Conservation (phyloP, 73 alveolate species). For the Diophrys appendiculata region DNA sequence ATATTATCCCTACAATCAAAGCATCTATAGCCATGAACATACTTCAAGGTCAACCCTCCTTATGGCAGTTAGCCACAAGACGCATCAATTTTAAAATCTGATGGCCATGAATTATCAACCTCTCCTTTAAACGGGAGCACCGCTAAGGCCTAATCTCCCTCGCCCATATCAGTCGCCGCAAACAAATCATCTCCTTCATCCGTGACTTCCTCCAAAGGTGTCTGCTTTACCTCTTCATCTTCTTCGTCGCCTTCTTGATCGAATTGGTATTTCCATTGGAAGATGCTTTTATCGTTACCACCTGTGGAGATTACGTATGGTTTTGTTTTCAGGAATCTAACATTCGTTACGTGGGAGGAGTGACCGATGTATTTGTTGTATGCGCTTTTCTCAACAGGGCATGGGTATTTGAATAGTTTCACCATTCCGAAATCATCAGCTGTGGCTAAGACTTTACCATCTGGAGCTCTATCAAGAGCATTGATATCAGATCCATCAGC, state of each 20-base stretch:
- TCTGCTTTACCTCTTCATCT: conserved; percentile 29
- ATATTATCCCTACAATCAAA: conserved; percentile 95
- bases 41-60: conserved; percentile 83
- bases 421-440: conserved; percentile 97
- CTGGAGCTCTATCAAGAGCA: conserved; percentile 88
- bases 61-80: conserved; percentile 83
- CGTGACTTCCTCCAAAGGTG: conserved; percentile 32
- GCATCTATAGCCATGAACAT: conserved; percentile 95
- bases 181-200: conserved; percentile 70
- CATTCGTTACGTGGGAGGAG: conserved; percentile 96
- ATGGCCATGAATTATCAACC: conserved; percentile 81
- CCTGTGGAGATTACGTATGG: conserved; percentile 92
- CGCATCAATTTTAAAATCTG: conserved; percentile 76
- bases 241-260: conserved; percentile 73
- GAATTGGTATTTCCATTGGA: conserved; percentile 92
- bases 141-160: conserved; percentile 79
- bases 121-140: conserved; percentile 91
- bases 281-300: conserved; percentile 94
- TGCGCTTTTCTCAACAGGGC: conserved; percentile 77
- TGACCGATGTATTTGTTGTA: conserved; percentile 94
- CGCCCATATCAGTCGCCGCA: conserved; percentile 76
- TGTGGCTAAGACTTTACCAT: conserved; percentile 90
- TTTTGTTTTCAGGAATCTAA: conserved; percentile 78
- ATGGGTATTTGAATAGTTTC: conserved; percentile 95
- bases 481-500: conserved; percentile 97